Conservation (phyloP, 176 grass and related monocot species). For the Themeda triandra region DNA sequence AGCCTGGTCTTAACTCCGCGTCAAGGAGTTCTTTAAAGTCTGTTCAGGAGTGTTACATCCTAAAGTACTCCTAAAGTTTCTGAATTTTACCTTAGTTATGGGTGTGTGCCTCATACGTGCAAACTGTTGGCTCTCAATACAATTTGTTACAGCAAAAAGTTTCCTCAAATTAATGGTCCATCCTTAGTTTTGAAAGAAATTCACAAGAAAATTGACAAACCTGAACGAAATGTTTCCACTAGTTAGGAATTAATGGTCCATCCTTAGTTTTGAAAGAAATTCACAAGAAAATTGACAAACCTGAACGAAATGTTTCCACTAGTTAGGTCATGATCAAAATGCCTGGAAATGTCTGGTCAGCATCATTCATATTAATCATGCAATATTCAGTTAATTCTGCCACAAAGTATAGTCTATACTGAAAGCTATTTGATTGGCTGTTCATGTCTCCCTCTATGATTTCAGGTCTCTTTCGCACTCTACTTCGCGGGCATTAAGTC, state of each 20-base stretch:
- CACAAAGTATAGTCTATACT: not conserved
- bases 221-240: not conserved
- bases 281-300: not conserved
- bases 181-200: not conserved
- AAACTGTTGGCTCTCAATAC: not conserved
- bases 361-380: not conserved
- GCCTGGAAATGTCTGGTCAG: not conserved
- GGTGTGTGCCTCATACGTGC: not conserved
- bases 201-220: not conserved
- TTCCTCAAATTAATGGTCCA: not conserved
- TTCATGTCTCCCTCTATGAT: slow-evolving; percentile 2
- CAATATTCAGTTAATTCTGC: not conserved
- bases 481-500: slow-evolving; percentile 62
- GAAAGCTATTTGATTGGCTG: not conserved
- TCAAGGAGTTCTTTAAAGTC: not conserved
- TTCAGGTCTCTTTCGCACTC: slow-evolving; percentile 66
- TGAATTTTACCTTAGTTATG: not conserved
- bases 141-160: not conserved
- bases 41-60: not conserved
- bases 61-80: not conserved
- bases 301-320: not conserved
- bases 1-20: too few relatives aligned
- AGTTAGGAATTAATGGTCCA: not conserved
- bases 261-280: not conserved
- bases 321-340: not conserved